Conservation (phyloP, 495 filamentous ascomycete species). For the Penicillium turbatum region DNA sequence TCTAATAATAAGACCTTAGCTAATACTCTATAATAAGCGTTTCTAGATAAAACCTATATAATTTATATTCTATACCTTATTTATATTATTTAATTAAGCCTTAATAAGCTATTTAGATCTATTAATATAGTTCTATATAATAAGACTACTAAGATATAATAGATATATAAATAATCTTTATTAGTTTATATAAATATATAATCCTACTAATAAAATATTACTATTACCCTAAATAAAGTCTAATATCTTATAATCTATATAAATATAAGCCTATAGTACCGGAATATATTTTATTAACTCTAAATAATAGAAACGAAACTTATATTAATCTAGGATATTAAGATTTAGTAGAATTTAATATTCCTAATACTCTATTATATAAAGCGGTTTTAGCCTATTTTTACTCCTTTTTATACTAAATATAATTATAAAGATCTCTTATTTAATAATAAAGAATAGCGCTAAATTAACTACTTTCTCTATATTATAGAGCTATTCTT, state of each 20-base stretch:
- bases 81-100: slow-evolving; percentile 21
- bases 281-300: slow-evolving; percentile 10
- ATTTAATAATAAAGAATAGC: too few species aligned
- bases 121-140: slow-evolving; percentile 4
- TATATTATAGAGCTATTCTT: too few species aligned
- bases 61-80: slow-evolving; percentile 9
- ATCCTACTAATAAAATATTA: neutral
- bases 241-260: slow-evolving; percentile 12
- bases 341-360: slow-evolving; percentile 7
- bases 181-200: slow-evolving; percentile 11
- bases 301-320: slow-evolving; percentile 12
- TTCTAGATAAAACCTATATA: too few species aligned
- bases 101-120: slow-evolving; percentile 16
- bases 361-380: too few species aligned
- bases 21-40: too few species aligned
- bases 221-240: too few species aligned
- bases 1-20: slow-evolving; percentile 21
- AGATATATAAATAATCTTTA: slow-evolving; percentile 9
- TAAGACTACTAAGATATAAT: slow-evolving; percentile 6
- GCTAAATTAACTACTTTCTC: too few species aligned
- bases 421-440: too few species aligned
- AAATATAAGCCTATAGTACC: slow-evolving; percentile 13
- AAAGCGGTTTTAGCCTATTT: too few species aligned
- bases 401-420: too few species aligned
- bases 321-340: slow-evolving; percentile 20